Conservation (phyloP, 2,329 filamentous ascomycete genomes). For the Exophiala viscosa region DNA sequence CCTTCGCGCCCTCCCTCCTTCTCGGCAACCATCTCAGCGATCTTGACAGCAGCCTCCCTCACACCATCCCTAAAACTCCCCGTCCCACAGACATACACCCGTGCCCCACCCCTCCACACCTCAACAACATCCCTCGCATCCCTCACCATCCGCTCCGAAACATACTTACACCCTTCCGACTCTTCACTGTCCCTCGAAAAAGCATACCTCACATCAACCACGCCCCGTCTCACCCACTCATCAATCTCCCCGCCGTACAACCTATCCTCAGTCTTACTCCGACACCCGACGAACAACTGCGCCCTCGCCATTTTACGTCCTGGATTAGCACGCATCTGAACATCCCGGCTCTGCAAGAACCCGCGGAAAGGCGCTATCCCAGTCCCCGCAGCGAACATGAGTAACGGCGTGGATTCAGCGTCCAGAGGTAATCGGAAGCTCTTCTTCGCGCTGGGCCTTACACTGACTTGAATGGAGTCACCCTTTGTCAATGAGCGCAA, state of each 20-base stretch:
- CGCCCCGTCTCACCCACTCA: slow-evolving; percentile 58
- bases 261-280: slow-evolving; percentile 52
- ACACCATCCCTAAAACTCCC: slow-evolving; percentile 50
- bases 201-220: slow-evolving; percentile 58
- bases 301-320: slow-evolving; percentile 53
- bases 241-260: slow-evolving; percentile 53
- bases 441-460: slow-evolving; percentile 29
- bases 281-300: slow-evolving; percentile 64
- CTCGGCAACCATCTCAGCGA: slow-evolving; percentile 32
- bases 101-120: slow-evolving; percentile 49
- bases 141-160: slow-evolving; percentile 49
- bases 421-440: slow-evolving; percentile 47
- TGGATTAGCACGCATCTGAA: slow-evolving; percentile 37
- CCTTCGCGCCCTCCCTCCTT: slow-evolving; percentile 34
- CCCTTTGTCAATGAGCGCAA: slow-evolving; percentile 51
- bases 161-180: slow-evolving; percentile 50
- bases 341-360: slow-evolving; percentile 38
- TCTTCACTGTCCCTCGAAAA: slow-evolving; percentile 51
- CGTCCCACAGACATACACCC: slow-evolving; percentile 64
- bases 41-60: slow-evolving; percentile 37
- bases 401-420: slow-evolving; percentile 44
- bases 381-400: slow-evolving; percentile 53
- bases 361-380: slow-evolving; percentile 49
- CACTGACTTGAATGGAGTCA: slow-evolving; percentile 34
- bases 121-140: slow-evolving; percentile 43